A percentile compares a stretch with the other conserved stretches of the same genome.
Evolutionary conservation across 768 basidiomycete genomes (phyloP).

Genomic region (Xerocomellus dryophilus): DNA sequence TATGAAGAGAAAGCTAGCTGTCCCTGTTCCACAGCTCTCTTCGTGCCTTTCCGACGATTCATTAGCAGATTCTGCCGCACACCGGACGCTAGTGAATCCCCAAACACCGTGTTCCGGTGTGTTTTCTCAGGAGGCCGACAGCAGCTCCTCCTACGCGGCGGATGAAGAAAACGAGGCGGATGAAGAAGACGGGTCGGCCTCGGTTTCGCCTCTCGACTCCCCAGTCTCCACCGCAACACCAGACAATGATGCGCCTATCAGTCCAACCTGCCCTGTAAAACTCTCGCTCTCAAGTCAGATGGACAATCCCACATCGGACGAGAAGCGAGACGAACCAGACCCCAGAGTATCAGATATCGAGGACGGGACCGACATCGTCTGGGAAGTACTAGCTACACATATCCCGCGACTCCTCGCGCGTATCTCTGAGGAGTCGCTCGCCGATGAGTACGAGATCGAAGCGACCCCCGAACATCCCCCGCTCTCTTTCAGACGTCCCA

Average conservation of each 20-base stretch:
- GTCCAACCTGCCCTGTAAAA: neutral
- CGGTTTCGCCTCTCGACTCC: neutral
- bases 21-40: constrained; percentile 12
- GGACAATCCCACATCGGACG: neutral
- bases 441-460: constrained; percentile 1
- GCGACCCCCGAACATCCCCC: neutral
- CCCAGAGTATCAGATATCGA: neutral
- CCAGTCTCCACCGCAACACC: neutral
- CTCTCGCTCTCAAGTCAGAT: neutral
- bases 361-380: neutral
- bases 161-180: constrained; percentile 5
- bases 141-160: neutral
- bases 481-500: neutral
- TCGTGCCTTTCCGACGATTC: constrained; percentile 11
- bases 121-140: neutral
- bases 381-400: neutral
- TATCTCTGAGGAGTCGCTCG: constrained; percentile 11
- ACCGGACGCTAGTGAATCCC: neutral
- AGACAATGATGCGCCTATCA: neutral
- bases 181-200: neutral
- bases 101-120: neutral
- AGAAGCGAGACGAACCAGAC: neutral
- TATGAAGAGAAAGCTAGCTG: constrained; percentile 6
- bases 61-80: neutral
- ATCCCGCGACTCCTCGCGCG: constrained; percentile 1